phyloP scores from a whole-genome alignment of 2,329 filamentous ascomycete genomes.

The Pseudogymnoascus sp. region DNA sequence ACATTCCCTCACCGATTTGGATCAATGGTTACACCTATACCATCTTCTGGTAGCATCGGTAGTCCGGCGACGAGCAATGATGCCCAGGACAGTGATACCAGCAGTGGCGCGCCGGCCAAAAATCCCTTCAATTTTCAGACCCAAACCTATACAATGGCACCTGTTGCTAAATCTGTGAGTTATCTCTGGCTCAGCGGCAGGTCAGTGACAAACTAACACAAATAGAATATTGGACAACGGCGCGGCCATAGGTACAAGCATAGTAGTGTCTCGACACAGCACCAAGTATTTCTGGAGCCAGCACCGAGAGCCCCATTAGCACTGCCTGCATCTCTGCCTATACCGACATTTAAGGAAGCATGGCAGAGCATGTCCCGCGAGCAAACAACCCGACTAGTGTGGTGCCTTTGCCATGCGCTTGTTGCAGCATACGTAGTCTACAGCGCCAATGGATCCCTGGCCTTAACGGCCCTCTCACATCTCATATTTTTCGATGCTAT shows the following conservation, averaged over 20 bases:
- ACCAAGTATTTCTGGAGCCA: slow-evolving; percentile 94
- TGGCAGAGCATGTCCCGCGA: slow-evolving; percentile 83
- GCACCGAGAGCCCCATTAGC: slow-evolving; percentile 76
- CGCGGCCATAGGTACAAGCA: slow-evolving; percentile 97
- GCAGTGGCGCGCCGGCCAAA: slow-evolving; percentile 25
- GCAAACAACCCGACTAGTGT: slow-evolving; percentile 73
- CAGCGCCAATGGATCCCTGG: slow-evolving; percentile 75
- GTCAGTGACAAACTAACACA: slow-evolving; percentile 22
- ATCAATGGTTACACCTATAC: slow-evolving; percentile 27
- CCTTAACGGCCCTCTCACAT: slow-evolving; percentile 86
- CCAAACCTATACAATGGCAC: slow-evolving; percentile 63
- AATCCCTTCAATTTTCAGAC: slow-evolving; percentile 95
- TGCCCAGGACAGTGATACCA: slow-evolving; percentile 26
- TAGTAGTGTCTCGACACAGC: slow-evolving; percentile 76
- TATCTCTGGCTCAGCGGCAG: slow-evolving; percentile 6
- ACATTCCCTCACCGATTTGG: slow-evolving; percentile 25
- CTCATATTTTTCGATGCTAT: slow-evolving; percentile 93
- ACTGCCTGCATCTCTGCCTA: slow-evolving; percentile 82
- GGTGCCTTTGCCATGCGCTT: slow-evolving; percentile 81
- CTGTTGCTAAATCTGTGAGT: slow-evolving; percentile 64
- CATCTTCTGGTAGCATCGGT: slow-evolving; percentile 17
- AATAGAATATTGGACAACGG: slow-evolving; percentile 77
- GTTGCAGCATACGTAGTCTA: slow-evolving; percentile 81
- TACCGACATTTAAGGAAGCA: slow-evolving; percentile 82
- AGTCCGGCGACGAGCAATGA: slow-evolving; percentile 15